Base-by-base conservation (phyloP, 2,329 filamentous ascomycete species). In the Colletotrichum tanaceti region DNA sequence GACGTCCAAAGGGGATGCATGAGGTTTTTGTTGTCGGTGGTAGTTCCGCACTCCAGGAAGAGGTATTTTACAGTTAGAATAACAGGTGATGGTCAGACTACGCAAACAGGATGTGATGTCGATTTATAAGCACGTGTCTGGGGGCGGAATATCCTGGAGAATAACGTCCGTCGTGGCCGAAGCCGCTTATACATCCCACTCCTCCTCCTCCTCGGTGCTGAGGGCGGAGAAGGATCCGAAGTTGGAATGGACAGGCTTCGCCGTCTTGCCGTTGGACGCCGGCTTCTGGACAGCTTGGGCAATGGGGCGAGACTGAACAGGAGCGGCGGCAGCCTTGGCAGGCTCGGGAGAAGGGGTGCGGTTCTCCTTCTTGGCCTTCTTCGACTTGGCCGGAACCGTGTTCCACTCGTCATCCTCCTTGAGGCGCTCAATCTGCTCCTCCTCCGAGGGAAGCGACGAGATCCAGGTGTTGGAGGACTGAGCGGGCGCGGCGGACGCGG, bases 391-490 rank as follows among this genome's bases (percentile, higher is more conserved):
- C 70, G 79, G 80, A 58, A 91, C 89, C 39, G 88, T 88, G 76
- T 81, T 88, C 88, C 89, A 91, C 72, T 88, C 84, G 55, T 85
- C 83, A 35, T 85, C 81, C 22, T 79, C 79, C 73, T 84, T 84
- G 63, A 88, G 81, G 75, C 86, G 80, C 78, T 89, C 83, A 72
- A 89, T 80, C 79, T 90, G 87, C 77, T 89, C 86, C 77, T 90
- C 87, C 76, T 90, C 87, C 0, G 87, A 89, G 3, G 86, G 86
- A 1, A 88, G 79, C 11, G 83, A 80, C 5, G 84, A 79, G 35
- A 84, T 79, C 85, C 85, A 87, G 69, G 78, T 81, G 49, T 81
- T 79, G 41, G 66, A 53, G 24, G 77, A 75, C 71, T 80, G 77
- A 24, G 75, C 71, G 20, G 77, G 71, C 65, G 79, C 78, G 57